phyloP scores from a whole-genome alignment of 2,329 filamentous ascomycete species.

The Curvularia hawaiiensis region DNA sequence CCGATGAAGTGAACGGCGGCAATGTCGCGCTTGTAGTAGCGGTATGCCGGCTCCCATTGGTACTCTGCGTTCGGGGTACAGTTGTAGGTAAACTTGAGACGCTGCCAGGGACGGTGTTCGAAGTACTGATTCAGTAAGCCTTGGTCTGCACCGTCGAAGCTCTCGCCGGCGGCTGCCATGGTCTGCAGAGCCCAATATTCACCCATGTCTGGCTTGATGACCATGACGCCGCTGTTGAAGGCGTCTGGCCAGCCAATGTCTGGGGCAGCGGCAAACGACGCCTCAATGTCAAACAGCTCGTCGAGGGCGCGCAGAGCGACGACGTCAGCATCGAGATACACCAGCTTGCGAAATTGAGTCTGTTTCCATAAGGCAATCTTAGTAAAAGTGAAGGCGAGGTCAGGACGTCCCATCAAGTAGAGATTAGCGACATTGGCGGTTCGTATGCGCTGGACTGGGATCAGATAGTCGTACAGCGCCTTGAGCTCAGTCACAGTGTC shows the following conservation, averaged over 20 bases:
- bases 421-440: slow-evolving; percentile 82
- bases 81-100: slow-evolving; percentile 94
- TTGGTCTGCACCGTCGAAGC: slow-evolving; percentile 97
- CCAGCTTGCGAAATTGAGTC: slow-evolving; percentile 86
- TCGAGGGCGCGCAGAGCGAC: slow-evolving; percentile 90
- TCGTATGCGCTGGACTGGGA: slow-evolving; percentile 79
- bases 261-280: slow-evolving; percentile 73
- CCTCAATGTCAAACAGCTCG: slow-evolving; percentile 78
- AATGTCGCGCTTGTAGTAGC: slow-evolving; percentile 88
- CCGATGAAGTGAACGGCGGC: slow-evolving; percentile 96
- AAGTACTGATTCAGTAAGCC: slow-evolving; percentile 96
- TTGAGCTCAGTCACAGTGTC: slow-evolving; percentile 79
- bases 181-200: slow-evolving; percentile 86
- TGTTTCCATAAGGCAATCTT: slow-evolving; percentile 96
- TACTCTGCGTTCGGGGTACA: slow-evolving; percentile 96
- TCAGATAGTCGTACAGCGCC: slow-evolving; percentile 85
- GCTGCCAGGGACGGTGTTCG: slow-evolving; percentile 74
- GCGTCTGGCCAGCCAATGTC: slow-evolving; percentile 98
- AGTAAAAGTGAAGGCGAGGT: slow-evolving; percentile 91
- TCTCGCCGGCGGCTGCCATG: slow-evolving; percentile 84
- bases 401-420: slow-evolving; percentile 86
- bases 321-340: slow-evolving; percentile 93
- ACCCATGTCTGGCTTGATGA: slow-evolving; percentile 80
- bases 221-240: slow-evolving; percentile 99
- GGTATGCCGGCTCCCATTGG: slow-evolving; percentile 94